Percentiles rank a stretch among this genome's conserved stretches.
phyloP scores from a whole-genome alignment of 202 grass and related monocot genomes.

The Musa balbisiana region DNA sequence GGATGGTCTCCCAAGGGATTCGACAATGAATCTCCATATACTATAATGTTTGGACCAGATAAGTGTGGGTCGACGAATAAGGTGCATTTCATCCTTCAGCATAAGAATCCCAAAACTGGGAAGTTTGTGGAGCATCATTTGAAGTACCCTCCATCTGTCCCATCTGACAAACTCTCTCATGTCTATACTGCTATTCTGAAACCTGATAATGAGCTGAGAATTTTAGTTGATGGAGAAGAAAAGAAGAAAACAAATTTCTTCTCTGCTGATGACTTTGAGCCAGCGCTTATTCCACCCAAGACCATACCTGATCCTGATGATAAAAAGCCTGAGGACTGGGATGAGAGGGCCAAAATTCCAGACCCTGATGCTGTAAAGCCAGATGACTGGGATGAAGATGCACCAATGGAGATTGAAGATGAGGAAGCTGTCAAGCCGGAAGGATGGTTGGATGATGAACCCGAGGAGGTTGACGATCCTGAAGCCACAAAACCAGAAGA shows the following conservation, averaged over 20 bases:
- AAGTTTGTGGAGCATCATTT: constrained; percentile 89
- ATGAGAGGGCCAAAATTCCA: constrained; percentile 77
- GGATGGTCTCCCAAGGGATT: constrained; percentile 68
- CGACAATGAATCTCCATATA: constrained; percentile 78
- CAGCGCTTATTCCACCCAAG: constrained; percentile 69
- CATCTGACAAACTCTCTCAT: constrained; percentile 79
- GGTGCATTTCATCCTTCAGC: constrained; percentile 90
- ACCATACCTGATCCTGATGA: constrained; percentile 96
- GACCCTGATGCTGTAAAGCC: constrained; percentile 69
- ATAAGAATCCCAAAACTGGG: constrained; percentile 92
- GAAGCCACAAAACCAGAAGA: constrained; percentile 79
- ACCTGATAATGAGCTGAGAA: constrained; percentile 72
- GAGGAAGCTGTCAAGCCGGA: constrained; percentile 78
- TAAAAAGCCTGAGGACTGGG: constrained; percentile 95
- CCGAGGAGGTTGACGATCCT: constrained; percentile 78
- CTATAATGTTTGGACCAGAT: constrained; percentile 96
- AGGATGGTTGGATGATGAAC: constrained; percentile 85
- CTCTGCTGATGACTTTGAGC: constrained; percentile 75
- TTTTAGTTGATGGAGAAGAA: constrained; percentile 77
- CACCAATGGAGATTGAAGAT: constrained; percentile 84
- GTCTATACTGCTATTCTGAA: constrained; percentile 86
- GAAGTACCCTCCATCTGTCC: constrained; percentile 80
- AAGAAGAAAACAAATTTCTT: constrained; percentile 84
- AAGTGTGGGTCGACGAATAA: constrained; percentile 97
- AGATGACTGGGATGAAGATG: constrained; percentile 94